Conservation (phyloP, 257 asterid genomes). For the Plantago ovata region DNA sequence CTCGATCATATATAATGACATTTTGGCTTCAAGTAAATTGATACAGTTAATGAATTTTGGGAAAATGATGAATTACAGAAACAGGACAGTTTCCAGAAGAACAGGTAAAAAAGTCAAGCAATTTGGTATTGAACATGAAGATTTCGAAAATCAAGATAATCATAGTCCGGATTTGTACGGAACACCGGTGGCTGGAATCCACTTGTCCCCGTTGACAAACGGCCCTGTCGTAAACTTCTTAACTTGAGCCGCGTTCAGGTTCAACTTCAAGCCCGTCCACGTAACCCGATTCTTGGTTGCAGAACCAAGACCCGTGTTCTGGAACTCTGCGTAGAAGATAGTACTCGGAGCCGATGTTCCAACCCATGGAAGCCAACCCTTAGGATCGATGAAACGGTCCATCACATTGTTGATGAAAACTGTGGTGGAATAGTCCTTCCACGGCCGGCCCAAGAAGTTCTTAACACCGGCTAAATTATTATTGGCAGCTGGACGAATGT, state of each 20-base stretch:
- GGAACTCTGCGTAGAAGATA: conserved; percentile 30
- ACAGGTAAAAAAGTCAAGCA: too few species aligned
- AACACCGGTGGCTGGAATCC: conserved; percentile 26
- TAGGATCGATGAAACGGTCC: conserved; percentile 29
- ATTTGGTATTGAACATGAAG: too few species aligned
- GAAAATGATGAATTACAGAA: too few species aligned
- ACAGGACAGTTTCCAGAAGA: too few species aligned
- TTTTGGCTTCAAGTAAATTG: too few species aligned
- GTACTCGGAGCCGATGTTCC: conserved; percentile 27
- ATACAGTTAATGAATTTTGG: too few species aligned
- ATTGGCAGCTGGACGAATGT: conserved; percentile 14
- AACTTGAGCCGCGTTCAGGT: conserved; percentile 11
- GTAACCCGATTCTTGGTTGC: conserved; percentile 24
- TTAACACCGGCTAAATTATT: conserved; percentile 12
- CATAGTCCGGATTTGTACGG: conserved; percentile 17
- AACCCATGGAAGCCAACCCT: conserved; percentile 34
- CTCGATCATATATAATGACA: too few species aligned
- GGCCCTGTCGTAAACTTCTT: conserved; percentile 21
- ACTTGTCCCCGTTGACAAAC: conserved; percentile 28
- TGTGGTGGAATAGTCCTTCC: conserved; percentile 34
- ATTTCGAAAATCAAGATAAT: background rate
- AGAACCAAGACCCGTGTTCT: conserved; percentile 27
- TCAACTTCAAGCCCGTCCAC: conserved; percentile 27
- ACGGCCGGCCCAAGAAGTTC: conserved; percentile 36
- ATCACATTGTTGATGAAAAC: conserved; percentile 12